Evolutionary conservation across 768 basidiomycete genomes (phyloP), one percentile per base, ranked within the genome.

Genomic region (Leccinum subgranulosum): DNA sequence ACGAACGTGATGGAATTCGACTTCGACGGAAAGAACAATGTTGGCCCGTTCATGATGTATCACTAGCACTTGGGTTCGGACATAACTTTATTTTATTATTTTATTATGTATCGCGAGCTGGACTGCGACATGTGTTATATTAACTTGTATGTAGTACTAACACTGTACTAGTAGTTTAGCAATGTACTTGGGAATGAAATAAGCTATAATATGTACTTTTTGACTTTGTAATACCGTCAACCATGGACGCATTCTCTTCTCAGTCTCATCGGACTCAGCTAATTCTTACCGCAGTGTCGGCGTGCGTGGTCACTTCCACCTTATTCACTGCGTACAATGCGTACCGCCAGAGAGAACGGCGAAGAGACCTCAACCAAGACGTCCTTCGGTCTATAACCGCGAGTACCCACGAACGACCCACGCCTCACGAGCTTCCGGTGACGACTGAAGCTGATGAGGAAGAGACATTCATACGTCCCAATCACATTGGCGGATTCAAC

Each of bases 231-330:
- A 25, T 25, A 25, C 31, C 25, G 34, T 54, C 34, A 27, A 31
- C 53, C 59, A 73, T 69, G 70, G 59, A 64, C 41, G 46, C n/a
- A 10, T 51, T 70, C 41, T 61, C 64, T 23, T 50, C 56, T 28
- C 75, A 77, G 39, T 83, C 85, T 21, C 87, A 89, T 65, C 79
- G 76, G 63, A 75, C 80, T 12, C 89, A 91, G 66, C 81, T 92
- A 48, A 64, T 89, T 27, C 74, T 81, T 46, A 81, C 84, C 12
- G 89, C 88, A n/a, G 60, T 85, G 45, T 79, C 81, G 12, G 83
- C 88, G 12, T 87, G 89, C 6, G 60, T 82, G 2, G 74, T 81
- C 1, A 91, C 89, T 11, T 85, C 81, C 6, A 76, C 79, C 0
- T 61, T 84, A 3, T 69, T 92, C n/a, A 77, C 83, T 21, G 78